phyloP scores from a whole-genome alignment of 192 early-diverging fungal genomes.

The Jimgerdemannia flammicorona region DNA sequence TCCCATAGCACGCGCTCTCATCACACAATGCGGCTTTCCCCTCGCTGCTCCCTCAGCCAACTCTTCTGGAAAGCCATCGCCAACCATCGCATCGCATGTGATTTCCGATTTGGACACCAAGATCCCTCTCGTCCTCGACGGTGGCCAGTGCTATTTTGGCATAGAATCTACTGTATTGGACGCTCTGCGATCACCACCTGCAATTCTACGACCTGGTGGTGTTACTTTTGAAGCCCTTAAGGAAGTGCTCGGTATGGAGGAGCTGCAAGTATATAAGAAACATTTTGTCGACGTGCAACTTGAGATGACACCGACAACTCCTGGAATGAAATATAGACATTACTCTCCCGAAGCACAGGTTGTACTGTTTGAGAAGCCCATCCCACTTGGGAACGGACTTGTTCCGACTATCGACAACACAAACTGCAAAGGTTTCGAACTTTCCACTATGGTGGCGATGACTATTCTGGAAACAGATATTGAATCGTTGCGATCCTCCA shows the following conservation, averaged over 20 bases:
- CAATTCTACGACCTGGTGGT: conserved; percentile 90
- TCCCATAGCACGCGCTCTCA: conserved; percentile 87
- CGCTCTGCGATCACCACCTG: conserved; percentile 64
- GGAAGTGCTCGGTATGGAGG: conserved; percentile 56
- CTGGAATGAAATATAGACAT: conserved; percentile 99
- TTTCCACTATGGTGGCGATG: background rate
- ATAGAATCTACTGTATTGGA: conserved; percentile 96
- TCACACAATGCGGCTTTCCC: conserved; percentile 77
- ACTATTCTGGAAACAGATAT: background rate
- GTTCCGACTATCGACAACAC: background rate
- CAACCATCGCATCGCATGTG: conserved; percentile 90
- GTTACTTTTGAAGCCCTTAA: conserved; percentile 77
- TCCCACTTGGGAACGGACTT: background rate
- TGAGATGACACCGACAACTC: conserved; percentile 85
- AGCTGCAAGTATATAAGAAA: conserved; percentile 72
- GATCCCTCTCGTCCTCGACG: conserved; percentile 88
- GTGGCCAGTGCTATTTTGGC: conserved; percentile 83
- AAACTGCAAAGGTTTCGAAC: background rate
- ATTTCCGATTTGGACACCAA: conserved; percentile 71
- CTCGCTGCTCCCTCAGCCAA: conserved; percentile 99
- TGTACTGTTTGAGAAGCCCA: conserved; percentile 56
- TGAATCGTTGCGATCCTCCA: background rate
- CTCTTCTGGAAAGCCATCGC: conserved; percentile 91
- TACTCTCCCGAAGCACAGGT: conserved; percentile 92
- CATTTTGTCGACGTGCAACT: conserved; percentile 67